A percentile compares a stretch with the other conserved stretches of the same genome.
phyloP scores from a whole-genome alignment of 1,139 yeast species.

The Candida dubliniensis region DNA sequence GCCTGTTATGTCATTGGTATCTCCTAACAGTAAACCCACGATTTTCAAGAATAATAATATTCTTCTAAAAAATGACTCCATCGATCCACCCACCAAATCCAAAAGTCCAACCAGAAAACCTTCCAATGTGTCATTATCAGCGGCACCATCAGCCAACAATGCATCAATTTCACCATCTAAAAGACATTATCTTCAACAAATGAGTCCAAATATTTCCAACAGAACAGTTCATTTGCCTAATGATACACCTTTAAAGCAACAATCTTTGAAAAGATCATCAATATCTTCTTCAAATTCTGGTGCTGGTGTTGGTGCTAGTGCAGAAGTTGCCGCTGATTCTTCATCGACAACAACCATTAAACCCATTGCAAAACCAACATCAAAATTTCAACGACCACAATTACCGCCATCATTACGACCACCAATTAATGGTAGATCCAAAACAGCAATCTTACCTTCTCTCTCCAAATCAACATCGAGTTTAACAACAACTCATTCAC shows the following conservation, averaged over 20 bases:
- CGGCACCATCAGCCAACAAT: conserved; percentile 3
- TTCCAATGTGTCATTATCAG: conserved; percentile 1
- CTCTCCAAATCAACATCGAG: conserved; percentile 7
- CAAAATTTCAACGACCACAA: conserved; percentile 20
- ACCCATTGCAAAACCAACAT: conserved; percentile 3
- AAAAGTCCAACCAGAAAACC: conserved; percentile 3
- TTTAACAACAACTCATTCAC: conserved; percentile 5
- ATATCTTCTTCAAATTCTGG: conserved; percentile 1
- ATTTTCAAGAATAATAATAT: conserved; percentile 4
- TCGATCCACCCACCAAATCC: conserved; percentile 1
- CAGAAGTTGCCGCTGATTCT: conserved; percentile 6
- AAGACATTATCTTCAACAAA: conserved; percentile 34
- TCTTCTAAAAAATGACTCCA: conserved; percentile 3
- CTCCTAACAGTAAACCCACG: conserved; percentile 10
- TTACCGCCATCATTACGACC: conserved; percentile 20
- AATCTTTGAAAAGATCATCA: not conserved
- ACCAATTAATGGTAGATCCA: conserved; percentile 12
- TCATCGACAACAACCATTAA: not conserved
- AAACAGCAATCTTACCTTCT: conserved; percentile 11
- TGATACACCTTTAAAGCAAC: conserved; percentile 10
- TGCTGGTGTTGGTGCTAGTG: not conserved
- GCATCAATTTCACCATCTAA: conserved; percentile 27
- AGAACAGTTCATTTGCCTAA: conserved; percentile 21
- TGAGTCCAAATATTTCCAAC: conserved; percentile 45
- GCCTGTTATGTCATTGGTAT: conserved; percentile 5